Evolutionary conservation across 805 yeast genomes (phyloP).

Genomic region (Cyberlindnera maclurae): DNA sequence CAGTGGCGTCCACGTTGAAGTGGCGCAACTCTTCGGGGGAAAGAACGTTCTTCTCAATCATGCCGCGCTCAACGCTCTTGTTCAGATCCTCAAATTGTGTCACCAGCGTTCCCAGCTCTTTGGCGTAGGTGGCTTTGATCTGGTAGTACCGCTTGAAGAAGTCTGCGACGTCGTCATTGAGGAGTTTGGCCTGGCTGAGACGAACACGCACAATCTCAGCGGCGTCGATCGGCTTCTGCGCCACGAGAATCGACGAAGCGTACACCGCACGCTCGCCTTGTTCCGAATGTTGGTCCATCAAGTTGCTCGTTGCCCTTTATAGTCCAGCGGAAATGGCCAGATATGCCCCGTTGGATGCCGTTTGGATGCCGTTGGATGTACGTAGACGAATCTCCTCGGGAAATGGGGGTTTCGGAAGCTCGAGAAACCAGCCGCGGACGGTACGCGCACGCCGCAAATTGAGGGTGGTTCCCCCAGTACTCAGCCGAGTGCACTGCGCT

Average conservation of each 20-base stretch:
- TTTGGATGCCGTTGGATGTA: too few relatives aligned
- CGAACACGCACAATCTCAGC: conserved; percentile 54
- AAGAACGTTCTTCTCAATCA: conserved; percentile 33
- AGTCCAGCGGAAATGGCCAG: too few relatives aligned
- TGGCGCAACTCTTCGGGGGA: conserved; percentile 40
- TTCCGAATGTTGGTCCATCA: too few relatives aligned
- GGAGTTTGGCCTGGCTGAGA: conserved; percentile 42
- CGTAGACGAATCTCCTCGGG: too few relatives aligned
- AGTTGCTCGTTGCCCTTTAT: too few relatives aligned
- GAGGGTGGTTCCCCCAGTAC: too few relatives aligned
- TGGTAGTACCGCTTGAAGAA: conserved; percentile 43
- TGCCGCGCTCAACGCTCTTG: conserved; percentile 26
- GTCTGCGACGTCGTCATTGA: conserved; percentile 54
- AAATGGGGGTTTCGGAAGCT: too few relatives aligned
- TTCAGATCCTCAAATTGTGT: conserved; percentile 25
- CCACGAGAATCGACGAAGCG: conserved; percentile 33
- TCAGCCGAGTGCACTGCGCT: too few relatives aligned
- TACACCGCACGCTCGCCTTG: conserved; percentile 28
- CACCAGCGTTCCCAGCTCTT: conserved; percentile 17
- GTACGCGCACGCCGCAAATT: too few relatives aligned
- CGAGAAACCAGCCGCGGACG: too few relatives aligned
- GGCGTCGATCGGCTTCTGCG: conserved; percentile 50
- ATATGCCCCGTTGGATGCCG: too few relatives aligned
- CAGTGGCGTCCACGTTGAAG: conserved; percentile 42
- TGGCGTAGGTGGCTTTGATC: conserved; percentile 19